Percentiles rank a stretch among this genome's conserved stretches.
Evolutionary conservation across 2,329 filamentous ascomycete species (phyloP).

Genomic region (Exophiala mesophila): DNA sequence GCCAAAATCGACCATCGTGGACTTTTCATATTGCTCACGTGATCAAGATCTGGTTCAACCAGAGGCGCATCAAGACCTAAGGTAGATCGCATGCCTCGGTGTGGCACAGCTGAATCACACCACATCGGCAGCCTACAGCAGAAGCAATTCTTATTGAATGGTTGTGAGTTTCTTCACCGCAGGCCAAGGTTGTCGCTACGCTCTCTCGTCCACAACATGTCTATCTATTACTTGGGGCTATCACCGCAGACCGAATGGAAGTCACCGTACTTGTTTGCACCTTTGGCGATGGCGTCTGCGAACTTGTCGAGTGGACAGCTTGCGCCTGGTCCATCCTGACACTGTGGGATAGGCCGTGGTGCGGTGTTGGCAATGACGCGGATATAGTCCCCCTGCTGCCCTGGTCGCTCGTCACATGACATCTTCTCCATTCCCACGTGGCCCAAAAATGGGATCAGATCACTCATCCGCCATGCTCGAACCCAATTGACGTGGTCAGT

Average conservation of each 20-base stretch:
- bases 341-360: conserved; percentile 55
- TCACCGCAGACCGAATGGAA: conserved; percentile 10
- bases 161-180: too few species aligned
- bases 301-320: conserved; percentile 46
- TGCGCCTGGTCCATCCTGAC: conserved; percentile 51
- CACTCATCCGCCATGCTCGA: conserved; percentile 52
- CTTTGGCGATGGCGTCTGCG: conserved; percentile 38
- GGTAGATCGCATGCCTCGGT: too few species aligned
- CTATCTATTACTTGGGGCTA: conserved; percentile 3
- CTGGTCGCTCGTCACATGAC: conserved; percentile 40
- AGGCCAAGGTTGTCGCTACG: too few species aligned
- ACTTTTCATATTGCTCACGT: too few species aligned
- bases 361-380: conserved; percentile 59
- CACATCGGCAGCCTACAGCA: too few species aligned
- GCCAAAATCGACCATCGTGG: too few species aligned
- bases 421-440: conserved; percentile 62
- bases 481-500: conserved; percentile 43
- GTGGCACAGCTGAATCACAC: too few species aligned
- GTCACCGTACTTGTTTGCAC: conserved; percentile 32
- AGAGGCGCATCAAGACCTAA: too few species aligned
- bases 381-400: conserved; percentile 39
- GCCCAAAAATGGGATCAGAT: conserved; percentile 59
- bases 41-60: too few species aligned
- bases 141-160: too few species aligned
- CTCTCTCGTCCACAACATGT: too few species aligned